phyloP scores from a whole-genome alignment of 805 yeast genomes.

The Clavispora fructus region DNA sequence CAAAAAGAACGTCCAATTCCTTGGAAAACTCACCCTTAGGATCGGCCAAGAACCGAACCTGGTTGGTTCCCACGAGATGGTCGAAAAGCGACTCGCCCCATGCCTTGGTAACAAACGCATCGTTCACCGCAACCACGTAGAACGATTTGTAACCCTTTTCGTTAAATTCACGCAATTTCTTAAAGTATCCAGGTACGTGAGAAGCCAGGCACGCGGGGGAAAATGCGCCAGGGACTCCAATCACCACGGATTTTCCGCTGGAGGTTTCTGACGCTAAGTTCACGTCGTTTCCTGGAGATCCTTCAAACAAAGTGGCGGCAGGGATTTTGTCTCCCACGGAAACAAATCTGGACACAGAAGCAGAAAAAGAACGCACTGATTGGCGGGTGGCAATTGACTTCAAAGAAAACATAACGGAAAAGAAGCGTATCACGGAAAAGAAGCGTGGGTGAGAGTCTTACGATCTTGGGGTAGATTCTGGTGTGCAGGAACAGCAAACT shows the following conservation, averaged over 20 bases:
- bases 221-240: slow-evolving; percentile 58
- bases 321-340: slow-evolving; percentile 62
- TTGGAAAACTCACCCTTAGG: slow-evolving; percentile 69
- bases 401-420: slow-evolving; percentile 1
- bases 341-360: slow-evolving; percentile 23
- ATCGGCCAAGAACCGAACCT: slow-evolving; percentile 67
- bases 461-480: background rate
- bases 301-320: slow-evolving; percentile 48
- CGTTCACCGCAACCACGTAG: slow-evolving; percentile 76
- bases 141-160: slow-evolving; percentile 62
- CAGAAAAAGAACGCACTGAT: slow-evolving; percentile 16
- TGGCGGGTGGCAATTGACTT: slow-evolving; percentile 3
- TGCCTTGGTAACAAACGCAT: slow-evolving; percentile 77
- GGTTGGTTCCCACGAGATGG: slow-evolving; percentile 15
- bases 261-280: slow-evolving; percentile 46
- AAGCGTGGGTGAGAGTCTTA: background rate
- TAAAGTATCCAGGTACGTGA: slow-evolving; percentile 72
- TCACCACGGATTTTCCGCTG: slow-evolving; percentile 48
- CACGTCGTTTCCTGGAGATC: slow-evolving; percentile 60
- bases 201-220: slow-evolving; percentile 72
- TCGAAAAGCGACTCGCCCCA: slow-evolving; percentile 52
- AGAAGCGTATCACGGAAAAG: background rate
- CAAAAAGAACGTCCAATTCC: slow-evolving; percentile 63
- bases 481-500: no score
- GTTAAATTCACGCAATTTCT: slow-evolving; percentile 45